phyloP scores from a whole-genome alignment of 2,329 filamentous ascomycete species.

The Cercospora beticola region DNA sequence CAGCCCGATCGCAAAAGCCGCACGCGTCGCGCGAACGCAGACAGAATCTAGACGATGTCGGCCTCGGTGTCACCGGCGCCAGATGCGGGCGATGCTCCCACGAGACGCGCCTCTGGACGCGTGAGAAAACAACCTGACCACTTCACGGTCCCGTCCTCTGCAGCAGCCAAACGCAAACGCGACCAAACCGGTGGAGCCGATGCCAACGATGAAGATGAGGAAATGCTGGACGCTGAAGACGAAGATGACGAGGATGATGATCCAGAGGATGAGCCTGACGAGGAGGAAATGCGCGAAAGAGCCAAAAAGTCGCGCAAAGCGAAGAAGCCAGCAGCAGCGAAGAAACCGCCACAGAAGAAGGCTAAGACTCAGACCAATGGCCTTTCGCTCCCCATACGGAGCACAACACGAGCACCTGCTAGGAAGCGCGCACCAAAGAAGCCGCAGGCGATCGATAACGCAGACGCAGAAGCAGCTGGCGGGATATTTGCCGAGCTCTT shows the following conservation, averaged over 20 bases:
- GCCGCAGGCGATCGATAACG: conserved; percentile 52
- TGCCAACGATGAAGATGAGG: conserved; percentile 36
- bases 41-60: conserved; percentile 15
- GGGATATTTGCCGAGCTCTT: conserved; percentile 64
- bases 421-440: conserved; percentile 51
- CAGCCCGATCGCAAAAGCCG: conserved; percentile 1
- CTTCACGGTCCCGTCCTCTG: conserved; percentile 32
- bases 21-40: conserved; percentile 11
- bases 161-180: conserved; percentile 51
- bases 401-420: conserved; percentile 41
- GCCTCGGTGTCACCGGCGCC: conserved; percentile 25
- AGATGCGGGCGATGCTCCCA: conserved; percentile 49
- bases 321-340: conserved; percentile 35
- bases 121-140: conserved; percentile 38
- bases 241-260: conserved; percentile 38
- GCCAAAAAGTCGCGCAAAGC: conserved; percentile 20
- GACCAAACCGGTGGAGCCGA: conserved; percentile 38
- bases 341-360: conserved; percentile 51
- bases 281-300: conserved; percentile 50
- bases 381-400: conserved; percentile 57
- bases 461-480: conserved; percentile 53
- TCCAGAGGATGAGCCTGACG: conserved; percentile 44
- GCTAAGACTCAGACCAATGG: conserved; percentile 52
- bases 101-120: conserved; percentile 62
- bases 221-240: conserved; percentile 39